Conservation (phyloP, 306 rosid species). For the Luffa acutangula region DNA sequence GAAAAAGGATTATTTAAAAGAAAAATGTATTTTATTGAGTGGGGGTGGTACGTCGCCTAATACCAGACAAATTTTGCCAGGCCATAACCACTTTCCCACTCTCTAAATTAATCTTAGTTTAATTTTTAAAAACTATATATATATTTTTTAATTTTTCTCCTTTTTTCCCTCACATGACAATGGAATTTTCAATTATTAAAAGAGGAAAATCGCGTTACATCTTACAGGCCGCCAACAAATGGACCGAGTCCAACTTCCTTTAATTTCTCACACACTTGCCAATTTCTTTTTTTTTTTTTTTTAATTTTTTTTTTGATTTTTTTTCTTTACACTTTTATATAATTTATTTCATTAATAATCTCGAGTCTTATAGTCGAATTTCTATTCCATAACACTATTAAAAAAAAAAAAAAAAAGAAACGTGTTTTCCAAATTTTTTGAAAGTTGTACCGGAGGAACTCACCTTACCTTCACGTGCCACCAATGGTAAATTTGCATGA, state of each 20-base stretch:
- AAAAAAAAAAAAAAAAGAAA: too few species aligned
- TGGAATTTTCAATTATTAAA: not conserved
- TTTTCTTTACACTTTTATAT: not conserved
- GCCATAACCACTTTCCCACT: constrained; percentile 17
- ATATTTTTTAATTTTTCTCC: not conserved
- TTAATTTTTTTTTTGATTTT: not conserved
- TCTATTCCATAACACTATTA: too few species aligned
- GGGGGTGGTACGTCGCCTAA: constrained; percentile 6
- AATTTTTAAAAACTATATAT: not conserved
- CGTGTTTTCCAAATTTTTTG: too few species aligned
- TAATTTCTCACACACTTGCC: not conserved
- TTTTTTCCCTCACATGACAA: not conserved
- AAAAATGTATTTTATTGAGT: not conserved
- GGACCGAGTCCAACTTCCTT: not conserved
- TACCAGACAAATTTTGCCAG: constrained; percentile 44
- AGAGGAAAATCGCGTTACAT: not conserved
- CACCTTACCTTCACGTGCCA: too few species aligned
- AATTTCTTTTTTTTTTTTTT: not conserved
- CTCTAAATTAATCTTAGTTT: not conserved
- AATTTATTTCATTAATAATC: too few species aligned
- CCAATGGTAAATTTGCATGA: too few species aligned
- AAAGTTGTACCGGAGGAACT: too few species aligned
- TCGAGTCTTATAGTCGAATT: too few species aligned
- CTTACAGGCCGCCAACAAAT: not conserved
- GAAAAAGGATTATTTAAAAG: too few species aligned